phyloP scores from a whole-genome alignment of 352 stramenopile species.

The Phytophthora fragariaefolia region DNA sequence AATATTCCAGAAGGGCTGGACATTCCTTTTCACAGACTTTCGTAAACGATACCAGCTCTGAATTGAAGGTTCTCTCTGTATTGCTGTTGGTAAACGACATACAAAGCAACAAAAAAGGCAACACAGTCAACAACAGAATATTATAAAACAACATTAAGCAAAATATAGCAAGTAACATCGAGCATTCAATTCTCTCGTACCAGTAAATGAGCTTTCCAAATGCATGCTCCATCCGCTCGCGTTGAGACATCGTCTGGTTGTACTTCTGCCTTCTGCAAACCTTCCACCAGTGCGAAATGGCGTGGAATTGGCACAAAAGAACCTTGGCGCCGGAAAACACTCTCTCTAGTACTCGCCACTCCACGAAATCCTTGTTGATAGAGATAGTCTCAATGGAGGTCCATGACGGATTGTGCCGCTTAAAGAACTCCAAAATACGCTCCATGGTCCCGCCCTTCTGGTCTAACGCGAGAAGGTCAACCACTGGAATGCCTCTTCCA shows the following conservation, averaged over 20 bases:
- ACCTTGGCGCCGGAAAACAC: conserved; percentile 8
- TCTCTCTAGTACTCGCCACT: conserved; percentile 10
- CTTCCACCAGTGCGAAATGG: conserved; percentile 16
- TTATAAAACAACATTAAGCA: background rate
- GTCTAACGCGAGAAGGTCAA: conserved; percentile 30
- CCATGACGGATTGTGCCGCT: background rate
- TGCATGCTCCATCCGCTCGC: conserved; percentile 4
- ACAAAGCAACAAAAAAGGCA: conserved; percentile 3
- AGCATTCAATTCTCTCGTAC: background rate
- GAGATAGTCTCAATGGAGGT: background rate
- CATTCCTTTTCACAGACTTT: background rate
- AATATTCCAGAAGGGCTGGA: conserved; percentile 9
- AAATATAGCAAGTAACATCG: conserved; percentile 6
- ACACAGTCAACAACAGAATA: conserved; percentile 2
- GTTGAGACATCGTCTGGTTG: conserved; percentile 20
- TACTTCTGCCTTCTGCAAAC: background rate
- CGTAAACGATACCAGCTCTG: background rate
- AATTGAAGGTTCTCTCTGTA: background rate
- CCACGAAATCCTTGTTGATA: conserved; percentile 18
- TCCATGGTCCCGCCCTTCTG: conserved; percentile 26
- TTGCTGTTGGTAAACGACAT: conserved; percentile 1
- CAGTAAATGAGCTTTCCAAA: conserved; percentile 13
- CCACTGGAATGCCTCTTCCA: conserved; percentile 18
- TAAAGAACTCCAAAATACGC: conserved; percentile 11
- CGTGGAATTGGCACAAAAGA: conserved; percentile 16